Evolutionary conservation across 78 protist genomes (phyloP).

Genomic region (Neovahlkampfia damariscottae): DNA sequence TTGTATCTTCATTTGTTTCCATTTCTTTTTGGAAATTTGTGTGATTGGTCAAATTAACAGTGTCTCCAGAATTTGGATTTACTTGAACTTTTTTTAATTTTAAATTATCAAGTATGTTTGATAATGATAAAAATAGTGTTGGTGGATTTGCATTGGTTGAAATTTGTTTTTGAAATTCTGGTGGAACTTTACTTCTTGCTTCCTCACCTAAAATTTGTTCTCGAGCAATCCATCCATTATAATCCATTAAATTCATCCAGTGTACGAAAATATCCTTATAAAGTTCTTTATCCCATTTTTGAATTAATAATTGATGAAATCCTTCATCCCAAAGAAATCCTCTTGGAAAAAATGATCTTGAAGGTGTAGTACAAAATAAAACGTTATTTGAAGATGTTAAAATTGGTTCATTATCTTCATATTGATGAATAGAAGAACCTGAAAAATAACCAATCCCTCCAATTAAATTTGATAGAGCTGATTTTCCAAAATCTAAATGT

Average conservation of each 20-base stretch:
- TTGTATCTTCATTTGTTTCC: background rate
- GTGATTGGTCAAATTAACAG: too few relatives aligned
- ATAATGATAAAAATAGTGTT: slow-evolving; percentile 42
- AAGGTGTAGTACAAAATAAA: slow-evolving; percentile 68
- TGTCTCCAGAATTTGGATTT: background rate
- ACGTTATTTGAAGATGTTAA: background rate
- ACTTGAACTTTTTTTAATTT: too few relatives aligned
- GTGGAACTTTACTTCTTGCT: slow-evolving; percentile 37
- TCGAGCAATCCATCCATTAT: slow-evolving; percentile 90
- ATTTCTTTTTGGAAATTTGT: slow-evolving; percentile 10
- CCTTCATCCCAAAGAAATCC: slow-evolving; percentile 97
- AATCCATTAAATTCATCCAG: slow-evolving; percentile 67
- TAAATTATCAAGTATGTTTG: background rate
- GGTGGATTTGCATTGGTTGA: slow-evolving; percentile 76
- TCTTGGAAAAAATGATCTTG: slow-evolving; percentile 84
- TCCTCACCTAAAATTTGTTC: slow-evolving; percentile 89
- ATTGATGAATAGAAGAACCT: slow-evolving; percentile 14
- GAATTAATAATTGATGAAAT: slow-evolving; percentile 74
- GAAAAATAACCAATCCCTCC: slow-evolving; percentile 59
- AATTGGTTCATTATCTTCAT: background rate
- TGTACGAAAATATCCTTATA: slow-evolving; percentile 31
- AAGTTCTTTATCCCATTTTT: slow-evolving; percentile 16
- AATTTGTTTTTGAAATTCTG: slow-evolving; percentile 26
- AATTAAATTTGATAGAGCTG: slow-evolving; percentile 44
- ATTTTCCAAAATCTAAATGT: background rate